Conservation (phyloP, 2,329 filamentous ascomycete genomes). For the Byssoonygena ceratinophila region DNA sequence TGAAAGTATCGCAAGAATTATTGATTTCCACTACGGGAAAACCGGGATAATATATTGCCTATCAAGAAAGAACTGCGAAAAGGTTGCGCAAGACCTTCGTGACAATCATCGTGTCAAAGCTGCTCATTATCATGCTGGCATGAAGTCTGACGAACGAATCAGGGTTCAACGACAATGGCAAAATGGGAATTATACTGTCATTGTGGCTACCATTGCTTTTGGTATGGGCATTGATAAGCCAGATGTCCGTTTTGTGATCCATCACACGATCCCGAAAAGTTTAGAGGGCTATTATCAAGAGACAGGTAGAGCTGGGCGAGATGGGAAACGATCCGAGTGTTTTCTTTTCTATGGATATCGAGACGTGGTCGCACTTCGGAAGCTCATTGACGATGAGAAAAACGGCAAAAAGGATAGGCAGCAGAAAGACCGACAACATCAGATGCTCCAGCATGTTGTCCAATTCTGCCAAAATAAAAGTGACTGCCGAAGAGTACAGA, state of each 20-base stretch:
- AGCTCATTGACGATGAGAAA: slow-evolving; percentile 62
- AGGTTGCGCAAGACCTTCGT: slow-evolving; percentile 59
- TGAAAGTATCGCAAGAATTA: slow-evolving; percentile 46
- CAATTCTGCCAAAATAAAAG: slow-evolving; percentile 81
- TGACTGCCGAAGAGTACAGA: slow-evolving; percentile 77
- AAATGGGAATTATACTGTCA: slow-evolving; percentile 64
- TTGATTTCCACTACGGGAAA: slow-evolving; percentile 60
- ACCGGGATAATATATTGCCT: slow-evolving; percentile 91
- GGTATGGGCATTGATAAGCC: slow-evolving; percentile 99
- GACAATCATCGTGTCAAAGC: slow-evolving; percentile 57
- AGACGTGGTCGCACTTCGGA: slow-evolving; percentile 62
- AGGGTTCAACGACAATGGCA: slow-evolving; percentile 76
- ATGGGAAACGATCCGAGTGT: slow-evolving; percentile 77
- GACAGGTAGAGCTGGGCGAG: slow-evolving; percentile 85
- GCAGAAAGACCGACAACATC: slow-evolving; percentile 71
- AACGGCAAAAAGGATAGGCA: not conserved
- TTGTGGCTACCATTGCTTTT: slow-evolving; percentile 96
- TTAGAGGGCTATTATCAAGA: slow-evolving; percentile 98
- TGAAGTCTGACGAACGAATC: slow-evolving; percentile 58
- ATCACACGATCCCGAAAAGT: slow-evolving; percentile 85
- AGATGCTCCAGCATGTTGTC: slow-evolving; percentile 76
- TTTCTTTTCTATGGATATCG: slow-evolving; percentile 78
- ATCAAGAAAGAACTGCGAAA: slow-evolving; percentile 72
- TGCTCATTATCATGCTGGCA: slow-evolving; percentile 73
- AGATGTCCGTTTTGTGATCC: slow-evolving; percentile 91